A percentile compares a stretch with the other conserved stretches of the same genome.
Conservation (phyloP, 1,139 yeast genomes). For the Hyphopichia pseudoburtonii region DNA sequence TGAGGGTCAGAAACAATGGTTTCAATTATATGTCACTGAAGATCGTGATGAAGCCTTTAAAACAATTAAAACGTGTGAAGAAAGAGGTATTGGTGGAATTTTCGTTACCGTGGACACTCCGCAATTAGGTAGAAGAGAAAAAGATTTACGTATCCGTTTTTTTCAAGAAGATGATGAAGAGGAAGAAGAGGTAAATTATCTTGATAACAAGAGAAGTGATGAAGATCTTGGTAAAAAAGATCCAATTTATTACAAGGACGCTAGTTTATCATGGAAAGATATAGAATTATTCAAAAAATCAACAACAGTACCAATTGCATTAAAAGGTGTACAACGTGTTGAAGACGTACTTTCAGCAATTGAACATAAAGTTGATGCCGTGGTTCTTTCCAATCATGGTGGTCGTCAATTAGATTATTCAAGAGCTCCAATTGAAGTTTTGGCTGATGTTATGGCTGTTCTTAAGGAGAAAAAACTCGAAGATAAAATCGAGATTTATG, state of each 20-base stretch:
- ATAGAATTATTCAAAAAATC: constrained; percentile 17
- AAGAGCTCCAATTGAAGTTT: constrained; percentile 47
- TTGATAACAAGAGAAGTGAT: constrained; percentile 4
- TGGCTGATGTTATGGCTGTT: constrained; percentile 46
- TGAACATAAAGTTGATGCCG: constrained; percentile 46
- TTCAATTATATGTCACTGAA: constrained; percentile 48
- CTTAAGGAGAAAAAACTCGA: constrained; percentile 36
- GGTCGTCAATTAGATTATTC: constrained; percentile 55
- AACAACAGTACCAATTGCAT: constrained; percentile 34
- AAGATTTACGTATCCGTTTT: constrained; percentile 17
- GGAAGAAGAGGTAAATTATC: no score
- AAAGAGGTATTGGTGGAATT: constrained; percentile 23
- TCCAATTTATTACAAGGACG: constrained; percentile 9
- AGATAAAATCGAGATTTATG: constrained; percentile 40
- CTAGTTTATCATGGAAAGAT: constrained; percentile 20
- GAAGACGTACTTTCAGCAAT: constrained; percentile 53
- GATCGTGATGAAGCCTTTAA: constrained; percentile 21
- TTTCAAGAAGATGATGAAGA: constrained; percentile 11
- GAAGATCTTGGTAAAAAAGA: constrained; percentile 7
- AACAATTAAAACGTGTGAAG: constrained; percentile 18
- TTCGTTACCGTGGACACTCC: constrained; percentile 30
- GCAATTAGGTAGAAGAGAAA: constrained; percentile 25
- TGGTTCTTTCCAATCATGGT: constrained; percentile 56
- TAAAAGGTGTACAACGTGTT: constrained; percentile 53
- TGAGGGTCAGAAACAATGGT: constrained; percentile 29